These are phyloP conservation scores for Pisolithus thermaeus DNA, from an alignment of 1,284 basidiomycete species.

Conservation along the genomic window DNA sequence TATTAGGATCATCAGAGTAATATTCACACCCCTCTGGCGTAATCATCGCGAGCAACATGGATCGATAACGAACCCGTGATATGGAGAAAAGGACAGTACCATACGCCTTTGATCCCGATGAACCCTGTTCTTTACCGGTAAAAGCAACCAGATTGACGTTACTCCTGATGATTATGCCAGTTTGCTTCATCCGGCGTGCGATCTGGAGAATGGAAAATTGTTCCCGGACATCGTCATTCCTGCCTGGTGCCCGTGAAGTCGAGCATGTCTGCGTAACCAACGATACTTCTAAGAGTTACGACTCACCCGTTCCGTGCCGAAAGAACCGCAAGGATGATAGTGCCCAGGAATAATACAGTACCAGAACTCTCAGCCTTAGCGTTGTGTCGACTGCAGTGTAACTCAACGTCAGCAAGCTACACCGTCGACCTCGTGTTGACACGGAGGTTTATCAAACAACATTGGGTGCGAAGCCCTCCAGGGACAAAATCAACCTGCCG, in stretches of 20 bases:
- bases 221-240: slow-evolving; percentile 83
- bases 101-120: no score
- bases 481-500: no score
- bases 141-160: slow-evolving; percentile 68
- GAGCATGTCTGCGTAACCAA: no score
- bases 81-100: not conserved
- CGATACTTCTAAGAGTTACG: not conserved
- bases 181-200: slow-evolving; percentile 60
- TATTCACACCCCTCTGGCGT: slow-evolving; percentile 50
- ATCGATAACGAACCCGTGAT: not conserved
- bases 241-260: slow-evolving; percentile 34
- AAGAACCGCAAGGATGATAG: slow-evolving; percentile 46
- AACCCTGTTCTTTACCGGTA: no score
- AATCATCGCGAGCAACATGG: slow-evolving; percentile 31
- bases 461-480: slow-evolving; percentile 44
- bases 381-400: no score
- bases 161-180: slow-evolving; percentile 56
- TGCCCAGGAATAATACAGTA: slow-evolving; percentile 63
- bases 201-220: slow-evolving; percentile 66
- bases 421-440: no score
- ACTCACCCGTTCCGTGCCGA: slow-evolving; percentile 44
- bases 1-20: slow-evolving; percentile 80
- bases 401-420: no score
- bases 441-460: slow-evolving; percentile 60
- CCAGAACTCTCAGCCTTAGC: no score